Base-by-base conservation (phyloP, 2,329 filamentous ascomycete species). In the Colletotrichum horii region DNA sequence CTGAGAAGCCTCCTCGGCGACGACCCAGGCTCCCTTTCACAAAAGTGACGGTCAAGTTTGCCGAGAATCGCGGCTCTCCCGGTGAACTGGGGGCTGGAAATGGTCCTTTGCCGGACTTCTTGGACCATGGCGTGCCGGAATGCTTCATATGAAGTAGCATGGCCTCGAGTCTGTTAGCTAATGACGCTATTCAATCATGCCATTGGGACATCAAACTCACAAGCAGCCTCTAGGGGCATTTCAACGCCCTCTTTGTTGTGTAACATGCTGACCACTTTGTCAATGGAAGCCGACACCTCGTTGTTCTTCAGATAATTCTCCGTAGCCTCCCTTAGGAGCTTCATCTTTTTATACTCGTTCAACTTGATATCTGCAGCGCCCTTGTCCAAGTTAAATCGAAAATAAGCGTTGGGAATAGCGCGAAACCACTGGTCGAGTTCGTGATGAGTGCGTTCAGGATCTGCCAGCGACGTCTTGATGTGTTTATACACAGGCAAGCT, bases 321-420 rank as follows among this genome's bases (percentile, higher is more conserved):
- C 3, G 82, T 83, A 9, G 77, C 74, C 8, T 52, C 32, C 19
- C 80, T 79, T 5, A 84, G 60, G 9, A 76, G 16, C 0, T 66
- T 65, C 16, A 83, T 80, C 61, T 80, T 82, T 48, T 78, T 64
- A 34, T 82, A 83, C 8, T 82, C 66, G 5, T 77, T 61, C 16
- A 83, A 66, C 2, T 43, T 38, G 32, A 84, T 78, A 6, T 74
- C 43, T n/a, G 78, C 74, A 7, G 79, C 80, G 4, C 77, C 80
- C 0, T 71, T 55, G 2, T 79, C 79, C 3, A 83, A 76, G 15
- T 81, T 81, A 60, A 84, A 80, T 2, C 83, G 81, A 36, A 80
- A 83, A 66, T 83, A 83, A 1, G 80, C 70, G 3, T 79, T 72
- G 0, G 76, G 43, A 19, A 76, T 79, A 3, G 28, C 43, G 8